These are phyloP conservation scores for Ceratonia siliqua DNA, from an alignment of 306 rosid species.

Conservation along the genomic window DNA sequence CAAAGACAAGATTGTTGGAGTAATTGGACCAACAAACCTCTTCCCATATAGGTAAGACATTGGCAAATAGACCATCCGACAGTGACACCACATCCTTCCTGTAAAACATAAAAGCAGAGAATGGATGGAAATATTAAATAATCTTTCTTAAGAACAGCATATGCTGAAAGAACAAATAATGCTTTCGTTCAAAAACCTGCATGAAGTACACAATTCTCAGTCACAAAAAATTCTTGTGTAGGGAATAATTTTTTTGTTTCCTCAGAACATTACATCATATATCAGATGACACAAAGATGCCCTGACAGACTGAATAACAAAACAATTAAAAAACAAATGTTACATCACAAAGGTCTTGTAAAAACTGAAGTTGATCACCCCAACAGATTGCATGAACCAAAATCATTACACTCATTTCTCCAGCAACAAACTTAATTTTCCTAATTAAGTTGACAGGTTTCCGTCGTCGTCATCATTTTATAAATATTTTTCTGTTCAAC, in stretches of 20 bases:
- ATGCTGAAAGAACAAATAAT: not conserved
- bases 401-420: slow-evolving; percentile 2
- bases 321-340: not conserved
- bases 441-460: slow-evolving; percentile 2
- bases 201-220: not conserved
- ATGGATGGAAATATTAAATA: slow-evolving; percentile 17
- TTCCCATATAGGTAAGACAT: slow-evolving; percentile 92
- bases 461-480: slow-evolving; percentile 4
- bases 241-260: not conserved
- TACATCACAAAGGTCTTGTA: not conserved
- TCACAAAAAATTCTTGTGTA: not conserved
- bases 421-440: slow-evolving; percentile 12
- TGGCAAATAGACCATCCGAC: slow-evolving; percentile 93
- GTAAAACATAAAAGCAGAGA: slow-evolving; percentile 33
- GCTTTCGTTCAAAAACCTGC: slow-evolving; percentile 1
- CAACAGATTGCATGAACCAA: not conserved
- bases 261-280: slow-evolving; percentile 17
- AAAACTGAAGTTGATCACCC: not conserved
- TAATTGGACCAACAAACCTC: slow-evolving; percentile 88
- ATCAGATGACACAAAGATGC: slow-evolving; percentile 11
- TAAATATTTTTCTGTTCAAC: slow-evolving; percentile 5
- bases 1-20: slow-evolving; percentile 71
- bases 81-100: slow-evolving; percentile 99
- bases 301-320: not conserved
- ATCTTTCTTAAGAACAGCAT: slow-evolving; percentile 13